Percentiles rank a stretch among this genome's conserved stretches.
Conservation (phyloP, 768 basidiomycete species). For the Termitomyces sp. region DNA sequence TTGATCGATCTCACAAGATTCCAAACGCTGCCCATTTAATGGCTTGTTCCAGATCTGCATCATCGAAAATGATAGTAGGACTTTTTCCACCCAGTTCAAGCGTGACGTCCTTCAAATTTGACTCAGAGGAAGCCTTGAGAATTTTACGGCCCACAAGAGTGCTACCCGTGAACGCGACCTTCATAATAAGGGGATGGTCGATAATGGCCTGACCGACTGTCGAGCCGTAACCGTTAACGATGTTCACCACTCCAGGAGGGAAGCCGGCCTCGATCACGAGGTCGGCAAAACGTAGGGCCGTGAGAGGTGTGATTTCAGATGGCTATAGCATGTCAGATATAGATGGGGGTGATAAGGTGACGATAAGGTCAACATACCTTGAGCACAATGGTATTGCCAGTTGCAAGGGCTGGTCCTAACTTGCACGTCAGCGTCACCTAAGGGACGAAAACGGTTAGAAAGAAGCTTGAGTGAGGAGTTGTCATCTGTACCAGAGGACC, state of each 20-base stretch:
- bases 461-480: neutral
- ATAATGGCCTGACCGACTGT: slow-evolving; percentile 62
- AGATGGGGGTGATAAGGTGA: neutral
- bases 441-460: neutral
- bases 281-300: no score
- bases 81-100: no score
- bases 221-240: slow-evolving; percentile 59
- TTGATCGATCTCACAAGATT: slow-evolving; percentile 75
- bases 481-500: slow-evolving; percentile 25
- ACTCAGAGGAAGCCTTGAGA: no score
- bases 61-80: no score
- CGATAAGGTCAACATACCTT: neutral
- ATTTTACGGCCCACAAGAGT: no score
- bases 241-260: no score
- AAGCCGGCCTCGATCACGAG: no score
- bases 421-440: slow-evolving; percentile 26
- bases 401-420: slow-evolving; percentile 27
- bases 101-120: no score
- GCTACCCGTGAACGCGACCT: slow-evolving; percentile 88
- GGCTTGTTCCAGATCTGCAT: no score
- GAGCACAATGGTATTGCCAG: no score
- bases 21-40: no score
- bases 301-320: no score
- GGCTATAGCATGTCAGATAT: slow-evolving; percentile 35
- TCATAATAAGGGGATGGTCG: slow-evolving; percentile 54